A percentile compares a stretch with the other conserved stretches of the same genome.
Conservation (phyloP, 2,329 filamentous ascomycete species). For the Ramularia endophylla region DNA sequence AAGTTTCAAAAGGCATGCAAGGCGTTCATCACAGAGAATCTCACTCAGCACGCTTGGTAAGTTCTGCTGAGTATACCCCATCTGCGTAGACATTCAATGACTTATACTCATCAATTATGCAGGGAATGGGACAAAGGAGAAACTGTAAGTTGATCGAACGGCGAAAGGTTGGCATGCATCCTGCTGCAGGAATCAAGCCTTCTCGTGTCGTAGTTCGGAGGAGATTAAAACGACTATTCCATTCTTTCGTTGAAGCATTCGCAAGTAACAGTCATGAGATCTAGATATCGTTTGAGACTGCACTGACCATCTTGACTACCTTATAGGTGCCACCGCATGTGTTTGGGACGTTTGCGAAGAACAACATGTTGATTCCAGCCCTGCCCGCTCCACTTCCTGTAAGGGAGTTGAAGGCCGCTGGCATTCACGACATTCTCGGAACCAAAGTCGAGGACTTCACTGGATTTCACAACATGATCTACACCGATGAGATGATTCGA, state of each 20-base stretch:
- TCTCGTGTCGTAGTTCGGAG: too few species aligned
- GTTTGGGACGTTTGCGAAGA: slow-evolving; percentile 57
- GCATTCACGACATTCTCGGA: slow-evolving; percentile 61
- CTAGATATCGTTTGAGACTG: too few species aligned
- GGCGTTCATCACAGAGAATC: slow-evolving; percentile 58
- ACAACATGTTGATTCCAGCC: slow-evolving; percentile 65
- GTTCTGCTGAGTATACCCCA: too few species aligned
- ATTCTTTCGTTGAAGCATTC: too few species aligned
- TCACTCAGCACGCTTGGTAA: slow-evolving; percentile 55
- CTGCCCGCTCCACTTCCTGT: slow-evolving; percentile 64
- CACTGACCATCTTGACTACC: too few species aligned
- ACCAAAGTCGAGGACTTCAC: slow-evolving; percentile 69
- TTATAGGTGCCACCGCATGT: slow-evolving; percentile 61
- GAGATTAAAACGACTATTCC: too few species aligned
- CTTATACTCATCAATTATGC: too few species aligned
- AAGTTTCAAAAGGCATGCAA: slow-evolving; percentile 64
- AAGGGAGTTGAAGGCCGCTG: slow-evolving; percentile 59
- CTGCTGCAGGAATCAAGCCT: too few species aligned
- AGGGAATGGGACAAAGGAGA: slow-evolving; percentile 66
- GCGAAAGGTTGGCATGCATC: too few species aligned
- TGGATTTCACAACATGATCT: slow-evolving; percentile 65
- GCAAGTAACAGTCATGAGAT: too few species aligned
- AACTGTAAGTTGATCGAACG: too few species aligned
- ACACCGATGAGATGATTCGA: slow-evolving; percentile 63
- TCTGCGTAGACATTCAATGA: too few species aligned